A percentile compares a stretch with the other conserved stretches of the same genome.
Evolutionary conservation across 139 green algal species (phyloP).

Genomic region (Pleodorina starrii): DNA sequence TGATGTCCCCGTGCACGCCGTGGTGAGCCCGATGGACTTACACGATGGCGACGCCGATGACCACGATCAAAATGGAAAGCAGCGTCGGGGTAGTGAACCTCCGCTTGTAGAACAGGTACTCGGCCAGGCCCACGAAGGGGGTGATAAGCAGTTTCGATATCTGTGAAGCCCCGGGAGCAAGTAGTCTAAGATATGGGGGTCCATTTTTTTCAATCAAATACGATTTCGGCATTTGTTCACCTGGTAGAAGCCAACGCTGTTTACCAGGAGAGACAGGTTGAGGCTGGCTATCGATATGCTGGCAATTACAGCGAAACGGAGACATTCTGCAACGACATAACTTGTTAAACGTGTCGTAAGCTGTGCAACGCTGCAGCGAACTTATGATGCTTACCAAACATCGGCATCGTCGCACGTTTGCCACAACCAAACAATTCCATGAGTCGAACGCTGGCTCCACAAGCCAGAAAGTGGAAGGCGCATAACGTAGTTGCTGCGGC

Average conservation of each 20-base stretch:
- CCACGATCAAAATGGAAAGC: conserved; percentile 78
- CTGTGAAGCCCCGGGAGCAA: conserved; percentile 64
- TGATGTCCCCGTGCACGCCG: too few relatives aligned
- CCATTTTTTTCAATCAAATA: background rate
- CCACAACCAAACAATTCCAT: conserved; percentile 58
- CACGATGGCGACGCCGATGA: conserved; percentile 88
- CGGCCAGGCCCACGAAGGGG: conserved; percentile 91
- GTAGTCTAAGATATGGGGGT: background rate
- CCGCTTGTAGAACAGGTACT: conserved; percentile 83
- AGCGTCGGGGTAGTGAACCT: conserved; percentile 72
- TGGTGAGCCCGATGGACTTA: conserved; percentile 69
- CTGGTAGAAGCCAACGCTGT: conserved; percentile 82
- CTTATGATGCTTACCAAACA: conserved; percentile 29
- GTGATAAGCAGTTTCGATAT: conserved; percentile 98
- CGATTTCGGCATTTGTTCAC: too few relatives aligned
- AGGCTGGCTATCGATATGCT: conserved; percentile 71
- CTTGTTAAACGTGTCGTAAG: too few relatives aligned
- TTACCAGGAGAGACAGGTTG: conserved; percentile 76
- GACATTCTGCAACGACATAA: conserved; percentile 60
- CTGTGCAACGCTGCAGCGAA: too few relatives aligned
- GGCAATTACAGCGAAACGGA: conserved; percentile 71
- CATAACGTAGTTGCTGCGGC: conserved; percentile 74
- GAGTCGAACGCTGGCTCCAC: conserved; percentile 47
- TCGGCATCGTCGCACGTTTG: conserved; percentile 54
- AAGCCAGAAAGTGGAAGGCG: conserved; percentile 72